phyloP scores from a whole-genome alignment of 2,329 filamentous ascomycete species.

The Penicillium italicum region DNA sequence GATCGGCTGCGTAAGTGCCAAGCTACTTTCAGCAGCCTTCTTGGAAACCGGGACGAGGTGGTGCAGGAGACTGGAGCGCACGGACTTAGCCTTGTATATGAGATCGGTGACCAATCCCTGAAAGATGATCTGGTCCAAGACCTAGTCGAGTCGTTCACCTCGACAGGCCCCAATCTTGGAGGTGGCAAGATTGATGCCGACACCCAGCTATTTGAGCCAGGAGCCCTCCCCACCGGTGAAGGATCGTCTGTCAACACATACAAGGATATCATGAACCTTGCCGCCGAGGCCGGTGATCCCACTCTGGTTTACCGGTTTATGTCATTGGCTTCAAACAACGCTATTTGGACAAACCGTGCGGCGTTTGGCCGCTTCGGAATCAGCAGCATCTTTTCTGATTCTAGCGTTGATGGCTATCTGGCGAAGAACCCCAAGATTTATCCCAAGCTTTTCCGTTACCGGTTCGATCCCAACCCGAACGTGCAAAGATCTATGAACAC shows the following conservation, averaged over 20 bases:
- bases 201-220: slow-evolving; percentile 89
- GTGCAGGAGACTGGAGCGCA: slow-evolving; percentile 94
- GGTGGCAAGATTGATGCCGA: slow-evolving; percentile 78
- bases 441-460: slow-evolving; percentile 88
- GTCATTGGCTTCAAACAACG: slow-evolving; percentile 92
- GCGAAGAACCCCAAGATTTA: slow-evolving; percentile 87
- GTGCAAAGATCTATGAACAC: slow-evolving; percentile 95
- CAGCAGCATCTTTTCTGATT: slow-evolving; percentile 86
- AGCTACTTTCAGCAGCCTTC: slow-evolving; percentile 77
- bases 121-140: slow-evolving; percentile 82
- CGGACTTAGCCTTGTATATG: slow-evolving; percentile 88
- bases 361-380: slow-evolving; percentile 93
- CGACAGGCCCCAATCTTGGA: slow-evolving; percentile 57
- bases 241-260: slow-evolving; percentile 90
- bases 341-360: slow-evolving; percentile 94
- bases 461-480: slow-evolving; percentile 91
- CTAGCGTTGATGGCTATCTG: slow-evolving; percentile 63
- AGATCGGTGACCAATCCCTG: slow-evolving; percentile 76
- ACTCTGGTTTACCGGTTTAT: slow-evolving; percentile 98
- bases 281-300: slow-evolving; percentile 94
- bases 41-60: slow-evolving; percentile 85
- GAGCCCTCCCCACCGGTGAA: slow-evolving; percentile 83
- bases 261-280: slow-evolving; percentile 92
- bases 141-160: slow-evolving; percentile 83
- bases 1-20: slow-evolving; percentile 73